Conservation (phyloP, 352 stramenopile genomes). For the Phytophthora idaei region DNA sequence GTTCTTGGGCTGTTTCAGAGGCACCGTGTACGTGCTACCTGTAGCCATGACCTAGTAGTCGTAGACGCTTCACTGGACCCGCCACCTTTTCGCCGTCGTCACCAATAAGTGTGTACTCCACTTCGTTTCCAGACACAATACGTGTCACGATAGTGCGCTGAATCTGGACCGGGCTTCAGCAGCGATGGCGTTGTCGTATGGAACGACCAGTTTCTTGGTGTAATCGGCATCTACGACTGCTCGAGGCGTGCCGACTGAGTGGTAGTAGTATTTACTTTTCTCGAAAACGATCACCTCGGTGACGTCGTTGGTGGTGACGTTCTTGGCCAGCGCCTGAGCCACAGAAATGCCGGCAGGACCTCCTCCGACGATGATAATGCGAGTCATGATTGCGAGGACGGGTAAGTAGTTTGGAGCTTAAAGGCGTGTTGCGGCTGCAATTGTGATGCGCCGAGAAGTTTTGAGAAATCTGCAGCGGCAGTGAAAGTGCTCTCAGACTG, state of each 20-base stretch:
- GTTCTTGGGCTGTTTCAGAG: slow-evolving; percentile 54
- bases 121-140: slow-evolving; percentile 46
- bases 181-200: slow-evolving; percentile 57
- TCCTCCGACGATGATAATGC: slow-evolving; percentile 61
- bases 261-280: slow-evolving; percentile 51
- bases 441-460: slow-evolving; percentile 16
- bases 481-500: no score
- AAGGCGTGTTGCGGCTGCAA: not conserved
- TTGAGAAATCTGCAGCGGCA: not conserved
- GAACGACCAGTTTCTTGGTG: slow-evolving; percentile 60
- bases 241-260: slow-evolving; percentile 47
- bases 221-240: slow-evolving; percentile 51
- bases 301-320: slow-evolving; percentile 42
- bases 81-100: slow-evolving; percentile 38
- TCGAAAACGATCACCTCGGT: slow-evolving; percentile 56
- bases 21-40: slow-evolving; percentile 59
- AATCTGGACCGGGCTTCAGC: slow-evolving; percentile 32
- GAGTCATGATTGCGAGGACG: slow-evolving; percentile 31
- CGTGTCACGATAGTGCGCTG: slow-evolving; percentile 47
- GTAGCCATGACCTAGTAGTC: slow-evolving; percentile 72
- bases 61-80: slow-evolving; percentile 40
- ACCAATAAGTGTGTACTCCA: slow-evolving; percentile 41
- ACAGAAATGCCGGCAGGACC: slow-evolving; percentile 51
- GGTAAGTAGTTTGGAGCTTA: not conserved
- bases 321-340: slow-evolving; percentile 43